Evolutionary conservation across 371 early-diverging fungal genomes (phyloP).

Genomic region (Batrachochytrium dendrobatidis): DNA sequence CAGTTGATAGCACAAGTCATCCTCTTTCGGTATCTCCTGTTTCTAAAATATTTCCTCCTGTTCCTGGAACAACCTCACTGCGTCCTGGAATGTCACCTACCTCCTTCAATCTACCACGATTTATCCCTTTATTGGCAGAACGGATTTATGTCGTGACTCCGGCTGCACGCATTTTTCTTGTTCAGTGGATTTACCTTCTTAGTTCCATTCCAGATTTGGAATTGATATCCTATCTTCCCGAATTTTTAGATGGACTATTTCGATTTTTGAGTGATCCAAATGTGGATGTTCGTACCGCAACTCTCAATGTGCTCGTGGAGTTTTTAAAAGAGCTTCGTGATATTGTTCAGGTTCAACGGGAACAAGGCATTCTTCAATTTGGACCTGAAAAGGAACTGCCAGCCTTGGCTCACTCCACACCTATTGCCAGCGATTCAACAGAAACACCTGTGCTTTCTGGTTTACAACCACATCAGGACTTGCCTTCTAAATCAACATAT

Average conservation of each 20-base stretch:
- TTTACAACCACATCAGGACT: too few species aligned
- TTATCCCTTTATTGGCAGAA: constrained; percentile 82
- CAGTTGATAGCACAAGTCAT: neutral
- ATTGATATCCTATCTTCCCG: constrained; percentile 74
- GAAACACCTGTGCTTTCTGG: too few species aligned
- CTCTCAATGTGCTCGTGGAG: constrained; percentile 59
- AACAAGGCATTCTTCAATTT: constrained; percentile 26
- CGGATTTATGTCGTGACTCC: constrained; percentile 81
- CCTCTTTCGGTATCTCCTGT: neutral
- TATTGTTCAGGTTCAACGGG: constrained; percentile 56
- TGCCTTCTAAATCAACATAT: too few species aligned
- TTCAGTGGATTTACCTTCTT: constrained; percentile 83
- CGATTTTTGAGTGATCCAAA: constrained; percentile 76
- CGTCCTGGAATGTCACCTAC: constrained; percentile 19
- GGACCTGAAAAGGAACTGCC: constrained; percentile 12
- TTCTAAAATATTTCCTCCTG: constrained; percentile 21
- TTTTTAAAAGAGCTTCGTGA: constrained; percentile 74
- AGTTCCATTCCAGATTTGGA: constrained; percentile 87
- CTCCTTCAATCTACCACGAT: constrained; percentile 75
- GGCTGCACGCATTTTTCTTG: constrained; percentile 77
- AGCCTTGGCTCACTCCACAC: too few species aligned
- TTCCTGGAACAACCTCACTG: constrained; percentile 31
- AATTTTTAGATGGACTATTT: constrained; percentile 81
- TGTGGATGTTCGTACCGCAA: constrained; percentile 71
- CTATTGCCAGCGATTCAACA: too few species aligned